Conservation (phyloP, 495 filamentous ascomycete genomes). For the Apiosordaria backusii region DNA sequence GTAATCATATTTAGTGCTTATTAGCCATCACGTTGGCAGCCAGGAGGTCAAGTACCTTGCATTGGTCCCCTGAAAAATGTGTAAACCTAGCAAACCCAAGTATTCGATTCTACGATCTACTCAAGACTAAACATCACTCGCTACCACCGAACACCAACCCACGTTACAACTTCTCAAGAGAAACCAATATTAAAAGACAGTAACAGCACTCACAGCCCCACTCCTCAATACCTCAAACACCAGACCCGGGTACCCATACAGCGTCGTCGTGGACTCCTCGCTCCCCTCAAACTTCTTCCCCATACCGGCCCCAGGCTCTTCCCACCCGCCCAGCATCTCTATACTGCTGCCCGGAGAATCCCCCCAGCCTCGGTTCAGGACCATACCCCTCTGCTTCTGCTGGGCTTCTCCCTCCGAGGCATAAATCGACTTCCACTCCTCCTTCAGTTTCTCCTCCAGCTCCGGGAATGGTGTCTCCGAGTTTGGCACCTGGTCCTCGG, state of each 20-base stretch:
- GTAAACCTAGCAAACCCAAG: neutral
- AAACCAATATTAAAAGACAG: slow-evolving; percentile 53
- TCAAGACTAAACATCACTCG: neutral
- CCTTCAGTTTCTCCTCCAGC: slow-evolving; percentile 60
- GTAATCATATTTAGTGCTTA: neutral
- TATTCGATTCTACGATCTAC: neutral
- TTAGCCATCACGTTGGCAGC: neutral
- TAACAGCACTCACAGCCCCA: slow-evolving; percentile 80
- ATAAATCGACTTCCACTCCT: slow-evolving; percentile 69
- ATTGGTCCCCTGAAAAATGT: neutral
- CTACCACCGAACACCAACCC: neutral
- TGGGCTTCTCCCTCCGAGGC: slow-evolving; percentile 57
- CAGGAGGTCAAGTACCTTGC: neutral
- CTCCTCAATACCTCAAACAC: slow-evolving; percentile 96
- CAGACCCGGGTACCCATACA: slow-evolving; percentile 91
- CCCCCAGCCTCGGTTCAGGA: slow-evolving; percentile 84
- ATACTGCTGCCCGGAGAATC: slow-evolving; percentile 88
- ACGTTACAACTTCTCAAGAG: neutral
- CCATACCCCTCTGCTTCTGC: slow-evolving; percentile 71
- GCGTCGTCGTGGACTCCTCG: slow-evolving; percentile 74
- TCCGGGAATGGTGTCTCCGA: slow-evolving; percentile 77
- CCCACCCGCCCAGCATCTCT: slow-evolving; percentile 86
- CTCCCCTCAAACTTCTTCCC: slow-evolving; percentile 36
- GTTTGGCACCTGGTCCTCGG: slow-evolving; percentile 40
- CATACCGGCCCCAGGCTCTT: slow-evolving; percentile 57